phyloP scores from a whole-genome alignment of 2,329 filamentous ascomycete species.

The Trichoderma atrobrunneum region DNA sequence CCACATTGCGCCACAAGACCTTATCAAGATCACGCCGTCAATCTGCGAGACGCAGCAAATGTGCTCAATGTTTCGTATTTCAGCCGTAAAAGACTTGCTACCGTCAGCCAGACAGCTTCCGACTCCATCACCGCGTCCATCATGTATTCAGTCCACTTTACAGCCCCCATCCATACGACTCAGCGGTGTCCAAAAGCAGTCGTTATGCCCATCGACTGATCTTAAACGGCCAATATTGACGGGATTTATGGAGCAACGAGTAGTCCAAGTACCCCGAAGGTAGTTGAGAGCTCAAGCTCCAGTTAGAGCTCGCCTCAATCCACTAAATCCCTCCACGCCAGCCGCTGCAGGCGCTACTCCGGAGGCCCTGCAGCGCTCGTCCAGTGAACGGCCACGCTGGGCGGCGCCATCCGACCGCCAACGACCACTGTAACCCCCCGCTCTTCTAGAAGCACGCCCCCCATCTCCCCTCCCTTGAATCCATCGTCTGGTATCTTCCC shows the following conservation, averaged over 20 bases:
- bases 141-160: neutral
- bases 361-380: conserved; percentile 3
- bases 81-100: neutral
- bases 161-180: neutral
- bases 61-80: neutral
- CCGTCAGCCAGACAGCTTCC: neutral
- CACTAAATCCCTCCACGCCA: neutral
- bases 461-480: neutral
- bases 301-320: neutral
- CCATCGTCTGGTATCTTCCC: neutral
- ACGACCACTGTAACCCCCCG: neutral
- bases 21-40: neutral
- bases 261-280: too few species aligned
- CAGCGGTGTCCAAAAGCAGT: neutral
- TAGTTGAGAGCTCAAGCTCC: neutral
- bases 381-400: conserved; percentile 25
- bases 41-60: neutral
- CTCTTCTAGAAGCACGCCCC: conserved; percentile 3
- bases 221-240: neutral
- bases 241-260: neutral
- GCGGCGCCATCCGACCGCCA: conserved; percentile 5
- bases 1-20: neutral
- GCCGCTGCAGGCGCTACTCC: neutral
- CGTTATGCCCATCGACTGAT: neutral
- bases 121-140: neutral